Conservation (phyloP, 169 alveolate species). For the Amoebophrya sp. region DNA sequence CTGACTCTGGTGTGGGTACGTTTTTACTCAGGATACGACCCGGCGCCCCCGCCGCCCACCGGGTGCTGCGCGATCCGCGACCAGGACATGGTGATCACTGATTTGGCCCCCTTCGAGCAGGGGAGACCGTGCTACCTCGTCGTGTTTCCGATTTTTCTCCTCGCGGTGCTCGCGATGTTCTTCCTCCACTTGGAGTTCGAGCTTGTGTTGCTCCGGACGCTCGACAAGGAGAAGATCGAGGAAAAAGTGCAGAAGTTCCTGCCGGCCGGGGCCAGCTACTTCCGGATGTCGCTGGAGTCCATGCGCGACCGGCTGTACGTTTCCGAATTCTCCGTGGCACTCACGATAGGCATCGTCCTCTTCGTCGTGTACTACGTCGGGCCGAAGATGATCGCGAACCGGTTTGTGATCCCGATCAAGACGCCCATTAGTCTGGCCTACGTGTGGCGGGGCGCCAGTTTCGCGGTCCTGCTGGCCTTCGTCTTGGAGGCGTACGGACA, state of each 20-base stretch:
- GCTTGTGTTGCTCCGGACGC: not conserved
- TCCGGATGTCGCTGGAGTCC: not conserved
- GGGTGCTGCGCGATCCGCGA: too few species aligned
- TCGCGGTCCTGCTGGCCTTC: not conserved
- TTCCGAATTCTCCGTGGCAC: not conserved
- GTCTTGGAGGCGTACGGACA: not conserved
- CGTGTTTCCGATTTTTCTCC: not conserved
- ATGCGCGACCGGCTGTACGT: not conserved
- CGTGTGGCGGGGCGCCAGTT: constrained; percentile 15
- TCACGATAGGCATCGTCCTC: not conserved
- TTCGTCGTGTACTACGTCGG: not conserved
- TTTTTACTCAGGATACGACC: too few species aligned
- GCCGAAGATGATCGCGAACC: not conserved
- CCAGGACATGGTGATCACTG: too few species aligned
- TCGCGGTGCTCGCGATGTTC: not conserved
- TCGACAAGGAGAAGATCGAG: not conserved
- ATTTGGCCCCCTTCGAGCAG: not conserved
- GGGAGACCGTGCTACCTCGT: not conserved
- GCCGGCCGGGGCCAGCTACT: not conserved
- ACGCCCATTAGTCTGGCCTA: not conserved
- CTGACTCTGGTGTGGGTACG: too few species aligned
- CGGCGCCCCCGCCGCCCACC: too few species aligned
- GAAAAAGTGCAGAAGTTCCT: not conserved
- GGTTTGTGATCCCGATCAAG: not conserved
- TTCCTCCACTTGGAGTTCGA: not conserved